Evolutionary conservation across 768 basidiomycete species (phyloP), one percentile per base, ranked within the genome.

Genomic region (Candolleomyces aberdarensis): DNA sequence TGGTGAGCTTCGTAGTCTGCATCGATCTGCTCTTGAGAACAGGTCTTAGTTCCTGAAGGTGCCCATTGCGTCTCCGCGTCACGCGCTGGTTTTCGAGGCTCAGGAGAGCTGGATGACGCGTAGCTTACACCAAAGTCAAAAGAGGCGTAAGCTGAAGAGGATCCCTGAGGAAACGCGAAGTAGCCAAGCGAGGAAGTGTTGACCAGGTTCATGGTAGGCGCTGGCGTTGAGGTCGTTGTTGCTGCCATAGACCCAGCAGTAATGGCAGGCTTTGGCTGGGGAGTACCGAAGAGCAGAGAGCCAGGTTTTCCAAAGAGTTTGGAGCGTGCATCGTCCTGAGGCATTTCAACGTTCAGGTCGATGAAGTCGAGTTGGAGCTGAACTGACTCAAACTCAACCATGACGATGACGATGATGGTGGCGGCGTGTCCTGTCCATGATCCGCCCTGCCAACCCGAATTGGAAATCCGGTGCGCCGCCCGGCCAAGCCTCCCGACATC

Each of bases 241-340:
- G 17, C 19, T 13, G 17, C 44, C 8, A 17, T 17, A 20, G 17
- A 17, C 17, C 19, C 44, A 46, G 44, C 15, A 7, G 15, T 17
- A 17, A 14, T 17, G 44, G 44, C 3, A 17, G 44, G 44, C 44
- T 46, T 46, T 46, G 44, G 19, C 19, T 46, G 44, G 15, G 49
- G 49, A 6, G 20, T 22, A 14, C 49, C 49, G 26, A 51, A 51
- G 20, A 51, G 49, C 19, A 43, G 13, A 36, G 54, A 56, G 19
- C 54, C 54, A 22, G 54, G 54, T n/a, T 56, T 56, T 36, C 40
- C 40, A 26, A 56, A 43, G n/a, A 56, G 54, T 14, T 56, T 11
- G 6, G 36, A 36, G 36, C 36, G 36, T 36, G 11, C 36, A 6
- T 36, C 11, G 36, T 11, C 11, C 36, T 6, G 6, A 5, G 6